Conservation (phyloP, 1,284 basidiomycete species). For the Sparassis latifolia region DNA sequence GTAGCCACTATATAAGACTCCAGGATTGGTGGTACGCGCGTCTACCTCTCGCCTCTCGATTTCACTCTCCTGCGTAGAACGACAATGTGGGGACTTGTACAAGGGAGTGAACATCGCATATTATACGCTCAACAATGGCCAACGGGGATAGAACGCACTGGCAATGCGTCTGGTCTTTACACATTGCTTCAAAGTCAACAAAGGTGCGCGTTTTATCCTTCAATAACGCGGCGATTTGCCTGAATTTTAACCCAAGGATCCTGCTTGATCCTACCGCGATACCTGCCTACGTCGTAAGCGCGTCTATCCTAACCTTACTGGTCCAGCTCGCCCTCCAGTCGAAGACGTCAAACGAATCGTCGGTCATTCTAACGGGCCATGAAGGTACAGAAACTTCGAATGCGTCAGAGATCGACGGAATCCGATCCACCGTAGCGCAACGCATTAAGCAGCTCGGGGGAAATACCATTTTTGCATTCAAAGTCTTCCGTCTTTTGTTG, state of each 20-base stretch:
- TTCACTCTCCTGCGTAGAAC: too few relatives aligned
- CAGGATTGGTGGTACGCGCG: too few relatives aligned
- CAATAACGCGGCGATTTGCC: too few relatives aligned
- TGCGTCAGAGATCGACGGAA: neutral
- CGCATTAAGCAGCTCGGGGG: constrained; percentile 13
- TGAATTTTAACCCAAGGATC: neutral
- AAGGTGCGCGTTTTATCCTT: too few relatives aligned
- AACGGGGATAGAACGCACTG: too few relatives aligned
- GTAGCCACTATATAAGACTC: too few relatives aligned
- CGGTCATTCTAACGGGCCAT: neutral
- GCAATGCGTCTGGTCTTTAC: too few relatives aligned
- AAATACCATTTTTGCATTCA: constrained; percentile 18
- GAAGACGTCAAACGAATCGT: neutral
- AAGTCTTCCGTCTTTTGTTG: constrained; percentile 16
- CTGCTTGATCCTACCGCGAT: neutral
- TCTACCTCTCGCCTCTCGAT: too few relatives aligned
- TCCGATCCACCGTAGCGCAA: neutral
- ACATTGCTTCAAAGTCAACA: too few relatives aligned
- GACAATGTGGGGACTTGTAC: too few relatives aligned
- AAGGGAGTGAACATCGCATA: too few relatives aligned
- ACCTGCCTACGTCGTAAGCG: neutral
- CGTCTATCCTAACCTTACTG: neutral
- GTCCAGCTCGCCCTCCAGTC: neutral
- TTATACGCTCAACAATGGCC: too few relatives aligned
- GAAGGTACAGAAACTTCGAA: neutral